phyloP scores from a whole-genome alignment of 768 basidiomycete species.

The Rhodotorula babjevae region DNA sequence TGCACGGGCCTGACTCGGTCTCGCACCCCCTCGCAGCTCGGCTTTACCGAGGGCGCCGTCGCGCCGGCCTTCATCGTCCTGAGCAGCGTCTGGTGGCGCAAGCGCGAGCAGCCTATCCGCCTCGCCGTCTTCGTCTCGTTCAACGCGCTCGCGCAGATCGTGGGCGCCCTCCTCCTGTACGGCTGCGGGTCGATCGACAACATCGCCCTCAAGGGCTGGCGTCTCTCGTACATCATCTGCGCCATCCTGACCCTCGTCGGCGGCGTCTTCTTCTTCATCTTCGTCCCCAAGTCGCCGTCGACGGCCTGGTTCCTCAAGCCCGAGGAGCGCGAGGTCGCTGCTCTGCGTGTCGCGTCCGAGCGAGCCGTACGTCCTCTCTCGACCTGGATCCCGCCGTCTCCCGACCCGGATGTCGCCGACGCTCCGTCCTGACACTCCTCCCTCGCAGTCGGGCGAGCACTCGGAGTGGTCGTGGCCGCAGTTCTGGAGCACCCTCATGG shows the following conservation, averaged over 20 bases:
- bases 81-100: slow-evolving; percentile 32
- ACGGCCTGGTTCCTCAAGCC: slow-evolving; percentile 40
- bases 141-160: slow-evolving; percentile 35
- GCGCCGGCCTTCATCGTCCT: slow-evolving; percentile 42
- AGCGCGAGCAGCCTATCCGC: slow-evolving; percentile 40
- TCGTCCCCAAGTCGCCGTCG: slow-evolving; percentile 31
- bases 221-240: slow-evolving; percentile 34
- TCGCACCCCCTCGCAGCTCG: neutral
- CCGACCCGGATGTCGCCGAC: accelerated
- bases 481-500: slow-evolving; percentile 34
- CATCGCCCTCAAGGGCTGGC: slow-evolving; percentile 32
- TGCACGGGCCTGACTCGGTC: neutral
- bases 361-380: slow-evolving; percentile 19
- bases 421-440: too few relatives aligned
- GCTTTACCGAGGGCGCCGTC: slow-evolving; percentile 46
- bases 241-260: slow-evolving; percentile 25
- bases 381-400: too few relatives aligned
- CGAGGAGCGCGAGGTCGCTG: slow-evolving; percentile 36
- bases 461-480: slow-evolving; percentile 34
- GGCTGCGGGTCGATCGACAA: slow-evolving; percentile 26
- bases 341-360: slow-evolving; percentile 39
- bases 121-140: slow-evolving; percentile 37
- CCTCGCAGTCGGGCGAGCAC: slow-evolving; percentile 18
- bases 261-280: slow-evolving; percentile 32
- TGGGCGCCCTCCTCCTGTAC: slow-evolving; percentile 38